Conservation (phyloP, 106 monocot genomes). For the Apostasia ramifera region DNA sequence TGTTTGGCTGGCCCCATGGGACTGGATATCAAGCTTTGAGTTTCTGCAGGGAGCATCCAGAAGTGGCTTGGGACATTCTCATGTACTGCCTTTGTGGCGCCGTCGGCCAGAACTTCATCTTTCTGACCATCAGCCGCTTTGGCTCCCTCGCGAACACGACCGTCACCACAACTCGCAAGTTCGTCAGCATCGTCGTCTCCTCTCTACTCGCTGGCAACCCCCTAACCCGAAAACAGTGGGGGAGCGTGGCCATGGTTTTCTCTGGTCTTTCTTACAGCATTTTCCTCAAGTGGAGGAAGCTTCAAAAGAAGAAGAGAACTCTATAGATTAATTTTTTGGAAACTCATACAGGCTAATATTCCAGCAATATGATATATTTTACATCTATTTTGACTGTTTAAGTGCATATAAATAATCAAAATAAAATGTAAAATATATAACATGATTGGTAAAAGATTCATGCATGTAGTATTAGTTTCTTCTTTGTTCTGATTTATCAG, state of each 20-base stretch:
- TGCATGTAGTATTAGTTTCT: too few relatives aligned
- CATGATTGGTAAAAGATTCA: too few relatives aligned
- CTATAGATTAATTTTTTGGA: not conserved
- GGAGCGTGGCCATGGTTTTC: constrained; percentile 88
- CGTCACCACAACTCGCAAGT: constrained; percentile 90
- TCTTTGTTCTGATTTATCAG: too few relatives aligned
- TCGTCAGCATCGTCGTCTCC: constrained; percentile 93
- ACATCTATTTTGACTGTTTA: too few relatives aligned
- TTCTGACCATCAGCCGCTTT: constrained; percentile 76
- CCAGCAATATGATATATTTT: too few relatives aligned
- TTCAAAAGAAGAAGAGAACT: constrained; percentile 27
- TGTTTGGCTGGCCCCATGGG: constrained; percentile 76
- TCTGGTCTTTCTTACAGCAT: constrained; percentile 82
- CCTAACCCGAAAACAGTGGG: constrained; percentile 74
- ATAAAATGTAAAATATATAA: too few relatives aligned
- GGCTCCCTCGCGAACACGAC: constrained; percentile 94
- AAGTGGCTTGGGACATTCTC: constrained; percentile 94
- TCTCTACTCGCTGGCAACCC: constrained; percentile 87
- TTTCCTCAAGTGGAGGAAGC: constrained; percentile 72
- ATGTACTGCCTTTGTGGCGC: constrained; percentile 91
- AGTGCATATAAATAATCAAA: too few relatives aligned
- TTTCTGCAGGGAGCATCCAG: constrained; percentile 77
- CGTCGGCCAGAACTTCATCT: constrained; percentile 90
- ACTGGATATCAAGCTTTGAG: constrained; percentile 64
- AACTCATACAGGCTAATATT: too few relatives aligned